Base-by-base conservation (phyloP, 805 yeast species). In the Jamesozyma jinghongensis region DNA sequence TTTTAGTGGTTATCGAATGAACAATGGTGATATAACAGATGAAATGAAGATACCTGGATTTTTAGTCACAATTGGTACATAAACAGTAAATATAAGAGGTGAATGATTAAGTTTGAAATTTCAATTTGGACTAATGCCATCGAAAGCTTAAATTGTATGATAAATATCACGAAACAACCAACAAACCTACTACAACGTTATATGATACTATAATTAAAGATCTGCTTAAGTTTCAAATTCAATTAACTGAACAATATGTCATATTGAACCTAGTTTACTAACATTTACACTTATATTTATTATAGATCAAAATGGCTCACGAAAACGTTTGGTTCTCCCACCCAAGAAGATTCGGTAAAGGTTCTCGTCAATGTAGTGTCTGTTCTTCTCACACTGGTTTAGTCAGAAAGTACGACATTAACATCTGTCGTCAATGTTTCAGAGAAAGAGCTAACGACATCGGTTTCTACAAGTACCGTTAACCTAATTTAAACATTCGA, bases 331-430 rank as follows among this genome's bases (percentile, higher is more conserved):
- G 99, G 99, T 92, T 74, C 82, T 88, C 97, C 72, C 98, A 92
- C 95, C 98, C 99, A 81, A 86, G 97, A 85, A 88, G 84, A 76
- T 90, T 79, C 87, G 98, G 98, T 75, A 92, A 92, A 85, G 99
- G 99, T 77, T 85, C 97, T 67, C 95, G 99, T 79, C 92, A 85
- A 78, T 92, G 97, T 81, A 92, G 97, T 74, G 88, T 90, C 79
- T 86, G 95, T 71, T 79, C 95, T 65, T 85, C 97, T 74, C 97
- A 90, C 88, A 73, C 85, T 63, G 97, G 97, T 81, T 85, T 92
- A 73, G 85, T 92, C 81, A 90, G 99, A 86, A 92, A 92, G 80
- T 92, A 92, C 92, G 98, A 94, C 68, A 77, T 92, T 69, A 82
- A 87, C 88, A 80, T 92, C 81, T 90, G 97, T 78, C 94, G 99